phyloP scores from a whole-genome alignment of 495 filamentous ascomycete species.

The Penicillium fimorum region DNA sequence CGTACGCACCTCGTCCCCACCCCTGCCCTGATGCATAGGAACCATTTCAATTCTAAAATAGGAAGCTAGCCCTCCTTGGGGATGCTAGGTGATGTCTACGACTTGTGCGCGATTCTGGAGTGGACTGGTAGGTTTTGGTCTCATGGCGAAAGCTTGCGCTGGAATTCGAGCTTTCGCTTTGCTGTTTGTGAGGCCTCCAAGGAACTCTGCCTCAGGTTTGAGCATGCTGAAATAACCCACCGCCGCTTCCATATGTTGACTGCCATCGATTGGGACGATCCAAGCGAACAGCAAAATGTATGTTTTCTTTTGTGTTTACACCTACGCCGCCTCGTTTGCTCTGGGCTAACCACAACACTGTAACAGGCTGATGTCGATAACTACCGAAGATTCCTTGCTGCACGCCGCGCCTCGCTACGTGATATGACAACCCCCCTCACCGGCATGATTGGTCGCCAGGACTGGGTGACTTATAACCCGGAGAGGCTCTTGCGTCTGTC shows the following conservation, averaged over 20 bases:
- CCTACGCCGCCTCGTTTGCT: not conserved
- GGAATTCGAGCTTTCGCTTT: not conserved
- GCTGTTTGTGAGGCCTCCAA: not conserved
- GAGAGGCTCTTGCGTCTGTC: not conserved
- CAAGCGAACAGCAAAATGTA: not conserved
- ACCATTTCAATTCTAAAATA: not conserved
- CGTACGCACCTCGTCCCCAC: no score
- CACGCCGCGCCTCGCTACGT: not conserved
- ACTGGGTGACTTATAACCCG: not conserved
- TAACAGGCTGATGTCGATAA: not conserved
- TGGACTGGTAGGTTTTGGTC: not conserved
- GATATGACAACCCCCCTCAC: not conserved
- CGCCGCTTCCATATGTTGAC: not conserved
- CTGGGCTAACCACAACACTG: not conserved
- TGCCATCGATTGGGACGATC: not conserved
- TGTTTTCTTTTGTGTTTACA: not conserved
- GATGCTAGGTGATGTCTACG: not conserved
- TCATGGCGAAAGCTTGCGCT: not conserved
- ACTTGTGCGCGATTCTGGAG: not conserved
- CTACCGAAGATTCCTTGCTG: not conserved
- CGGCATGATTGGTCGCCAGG: not conserved
- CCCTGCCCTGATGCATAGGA: not conserved
- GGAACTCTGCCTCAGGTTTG: not conserved
- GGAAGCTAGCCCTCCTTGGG: not conserved
- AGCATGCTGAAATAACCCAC: not conserved